Evolutionary conservation across 257 asterid genomes (phyloP).

Genomic region (Plectranthus barbatus): DNA sequence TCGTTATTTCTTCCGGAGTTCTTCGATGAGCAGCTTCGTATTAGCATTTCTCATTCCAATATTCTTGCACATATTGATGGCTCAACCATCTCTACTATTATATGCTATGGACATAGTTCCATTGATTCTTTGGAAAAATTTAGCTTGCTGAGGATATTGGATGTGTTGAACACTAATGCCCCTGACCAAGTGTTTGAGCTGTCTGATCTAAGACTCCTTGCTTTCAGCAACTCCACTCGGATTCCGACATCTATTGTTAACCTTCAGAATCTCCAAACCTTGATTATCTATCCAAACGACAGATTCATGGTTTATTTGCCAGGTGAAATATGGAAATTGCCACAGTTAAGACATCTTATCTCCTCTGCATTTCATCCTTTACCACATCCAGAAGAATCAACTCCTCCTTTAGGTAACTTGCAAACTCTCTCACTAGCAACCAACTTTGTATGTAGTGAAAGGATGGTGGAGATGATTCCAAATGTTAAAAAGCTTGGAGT

Average conservation of each 20-base stretch:
- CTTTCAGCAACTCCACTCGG: background rate
- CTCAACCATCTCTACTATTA: no score
- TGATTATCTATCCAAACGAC: background rate
- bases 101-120: no score
- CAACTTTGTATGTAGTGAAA: background rate
- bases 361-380: background rate
- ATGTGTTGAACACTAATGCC: background rate
- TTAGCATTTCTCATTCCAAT: background rate
- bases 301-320: background rate
- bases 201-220: background rate
- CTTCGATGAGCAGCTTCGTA: background rate
- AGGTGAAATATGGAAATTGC: background rate
- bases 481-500: background rate
- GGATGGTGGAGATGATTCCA: background rate
- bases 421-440: background rate
- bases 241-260: background rate
- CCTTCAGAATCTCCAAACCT: constrained; percentile 7
- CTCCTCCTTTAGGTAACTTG: background rate
- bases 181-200: background rate
- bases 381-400: background rate
- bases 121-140: no score
- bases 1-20: background rate
- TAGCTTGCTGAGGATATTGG: background rate
- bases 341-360: background rate
- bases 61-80: no score